Percentiles rank a stretch among this genome's conserved stretches.
Conservation (phyloP, 208 protist genomes). For the Leishmania gerbilli region DNA sequence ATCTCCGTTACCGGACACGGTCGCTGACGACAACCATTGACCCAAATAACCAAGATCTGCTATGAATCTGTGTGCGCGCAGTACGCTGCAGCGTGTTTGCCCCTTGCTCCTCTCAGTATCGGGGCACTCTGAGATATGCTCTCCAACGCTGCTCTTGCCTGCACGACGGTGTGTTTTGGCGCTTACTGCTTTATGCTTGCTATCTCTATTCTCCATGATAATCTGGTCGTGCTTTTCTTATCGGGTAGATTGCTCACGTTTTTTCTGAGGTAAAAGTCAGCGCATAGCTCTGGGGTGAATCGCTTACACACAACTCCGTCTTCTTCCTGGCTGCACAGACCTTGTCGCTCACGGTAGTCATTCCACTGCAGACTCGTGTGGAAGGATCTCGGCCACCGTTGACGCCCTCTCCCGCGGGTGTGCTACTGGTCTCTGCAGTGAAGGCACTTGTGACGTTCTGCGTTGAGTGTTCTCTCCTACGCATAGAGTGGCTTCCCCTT, state of each 20-base stretch:
- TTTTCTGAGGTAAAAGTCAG: neutral
- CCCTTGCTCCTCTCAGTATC: too few species aligned
- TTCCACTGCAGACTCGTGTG: neutral
- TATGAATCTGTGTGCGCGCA: constrained; percentile 38
- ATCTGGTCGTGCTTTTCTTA: neutral
- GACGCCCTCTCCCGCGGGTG: neutral
- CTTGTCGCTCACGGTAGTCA: neutral
- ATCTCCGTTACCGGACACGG: constrained; percentile 54
- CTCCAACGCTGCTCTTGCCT: neutral
- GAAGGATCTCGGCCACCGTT: neutral
- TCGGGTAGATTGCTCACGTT: neutral
- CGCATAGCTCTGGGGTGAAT: neutral
- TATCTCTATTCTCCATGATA: neutral
- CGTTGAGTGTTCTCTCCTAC: neutral
- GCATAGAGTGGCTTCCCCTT: neutral
- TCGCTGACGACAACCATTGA: constrained; percentile 73
- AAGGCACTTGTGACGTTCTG: neutral
- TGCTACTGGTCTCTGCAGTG: neutral
- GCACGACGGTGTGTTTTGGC: neutral
- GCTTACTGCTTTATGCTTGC: neutral
- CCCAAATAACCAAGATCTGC: constrained; percentile 79
- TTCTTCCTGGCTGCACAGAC: neutral
- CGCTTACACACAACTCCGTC: neutral
- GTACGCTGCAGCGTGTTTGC: neutral
- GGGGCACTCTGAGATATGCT: neutral